Conservation (phyloP, 768 basidiomycete species). For the Naganishia vishniacii region DNA sequence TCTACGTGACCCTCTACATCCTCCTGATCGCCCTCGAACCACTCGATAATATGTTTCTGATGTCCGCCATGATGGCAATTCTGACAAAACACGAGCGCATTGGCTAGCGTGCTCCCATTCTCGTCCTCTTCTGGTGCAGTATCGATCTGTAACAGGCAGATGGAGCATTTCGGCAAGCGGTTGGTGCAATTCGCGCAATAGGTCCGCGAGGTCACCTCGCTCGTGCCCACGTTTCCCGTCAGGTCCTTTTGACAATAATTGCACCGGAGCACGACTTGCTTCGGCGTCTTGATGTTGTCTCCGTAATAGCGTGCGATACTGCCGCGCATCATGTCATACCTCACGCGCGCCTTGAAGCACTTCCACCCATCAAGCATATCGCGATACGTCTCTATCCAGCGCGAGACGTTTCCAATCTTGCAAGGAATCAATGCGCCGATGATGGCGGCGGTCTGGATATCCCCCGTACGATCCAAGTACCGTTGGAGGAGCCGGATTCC, state of each 20-base stretch:
- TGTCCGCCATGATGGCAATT: constrained; percentile 36
- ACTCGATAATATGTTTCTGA: constrained; percentile 44
- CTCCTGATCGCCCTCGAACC: constrained; percentile 43
- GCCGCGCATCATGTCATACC: constrained; percentile 37
- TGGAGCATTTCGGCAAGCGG: constrained; percentile 23
- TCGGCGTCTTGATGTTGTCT: constrained; percentile 25
- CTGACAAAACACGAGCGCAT: constrained; percentile 26
- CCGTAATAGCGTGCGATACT: constrained; percentile 29
- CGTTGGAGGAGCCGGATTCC: constrained; percentile 34
- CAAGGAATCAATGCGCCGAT: constrained; percentile 33
- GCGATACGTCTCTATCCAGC: constrained; percentile 44
- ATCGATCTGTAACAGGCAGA: constrained; percentile 28
- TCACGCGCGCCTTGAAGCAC: constrained; percentile 35
- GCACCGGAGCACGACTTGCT: constrained; percentile 32
- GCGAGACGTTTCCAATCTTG: constrained; percentile 30
- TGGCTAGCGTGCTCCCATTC: constrained; percentile 5
- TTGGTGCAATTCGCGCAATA: constrained; percentile 26
- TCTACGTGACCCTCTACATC: constrained; percentile 36
- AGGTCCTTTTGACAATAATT: constrained; percentile 30
- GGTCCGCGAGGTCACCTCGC: constrained; percentile 1
- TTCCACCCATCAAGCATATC: constrained; percentile 44
- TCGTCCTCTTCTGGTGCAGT: constrained; percentile 15
- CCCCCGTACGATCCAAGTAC: constrained; percentile 38
- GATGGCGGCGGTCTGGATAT: constrained; percentile 43
- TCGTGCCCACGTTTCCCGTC: constrained; percentile 5